Evolutionary conservation across 2,329 filamentous ascomycete genomes (phyloP).

Genomic region (Fusarium pseudonygamai): DNA sequence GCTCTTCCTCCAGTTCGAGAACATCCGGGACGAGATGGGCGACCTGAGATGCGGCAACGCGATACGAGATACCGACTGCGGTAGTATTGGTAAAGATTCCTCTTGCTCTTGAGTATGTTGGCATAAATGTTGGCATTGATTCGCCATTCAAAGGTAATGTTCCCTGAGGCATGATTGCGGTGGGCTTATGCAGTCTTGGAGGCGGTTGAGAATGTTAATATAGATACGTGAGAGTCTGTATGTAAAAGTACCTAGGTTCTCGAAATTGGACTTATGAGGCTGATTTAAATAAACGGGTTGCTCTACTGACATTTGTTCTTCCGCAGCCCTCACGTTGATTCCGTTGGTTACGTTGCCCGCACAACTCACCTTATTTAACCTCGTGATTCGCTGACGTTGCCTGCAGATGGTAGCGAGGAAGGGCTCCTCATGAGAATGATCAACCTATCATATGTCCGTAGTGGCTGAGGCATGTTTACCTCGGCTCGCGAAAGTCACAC

Average conservation of each 20-base stretch:
- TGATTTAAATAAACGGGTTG: accelerated
- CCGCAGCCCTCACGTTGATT: accelerated
- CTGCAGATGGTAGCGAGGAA: neutral
- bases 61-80: neutral
- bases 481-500: neutral
- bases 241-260: accelerated
- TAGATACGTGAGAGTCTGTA: neutral
- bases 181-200: neutral
- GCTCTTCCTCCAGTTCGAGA: neutral
- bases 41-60: neutral
- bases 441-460: neutral
- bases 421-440: accelerated
- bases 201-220: neutral
- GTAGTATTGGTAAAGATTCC: neutral
- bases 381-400: neutral
- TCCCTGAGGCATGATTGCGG: neutral
- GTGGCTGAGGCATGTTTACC: neutral
- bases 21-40: neutral
- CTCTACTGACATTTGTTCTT: accelerated
- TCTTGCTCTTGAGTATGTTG: neutral
- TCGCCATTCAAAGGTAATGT: neutral
- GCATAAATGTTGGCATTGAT: neutral
- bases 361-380: neutral
- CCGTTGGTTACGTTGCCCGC: neutral
- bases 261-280: accelerated